Percentiles rank a stretch among this genome's conserved stretches.
Evolutionary conservation across 1,284 basidiomycete species (phyloP).

Genomic region (Austroboletus novae-zelandiae): DNA sequence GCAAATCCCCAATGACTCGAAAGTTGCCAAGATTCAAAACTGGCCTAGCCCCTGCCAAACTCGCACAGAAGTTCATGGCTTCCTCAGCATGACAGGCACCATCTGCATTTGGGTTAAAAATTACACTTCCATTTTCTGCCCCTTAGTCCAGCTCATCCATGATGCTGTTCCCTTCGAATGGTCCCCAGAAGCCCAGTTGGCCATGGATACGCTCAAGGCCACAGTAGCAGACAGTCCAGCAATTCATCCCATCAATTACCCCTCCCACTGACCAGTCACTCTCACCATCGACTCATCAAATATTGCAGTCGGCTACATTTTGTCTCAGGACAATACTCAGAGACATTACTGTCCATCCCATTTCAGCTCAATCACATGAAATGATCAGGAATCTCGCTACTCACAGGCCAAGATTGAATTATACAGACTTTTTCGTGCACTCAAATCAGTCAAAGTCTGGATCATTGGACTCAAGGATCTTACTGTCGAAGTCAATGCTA

Average conservation of each 20-base stretch:
- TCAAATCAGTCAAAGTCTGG: not conserved
- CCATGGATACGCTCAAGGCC: slow-evolving; percentile 30
- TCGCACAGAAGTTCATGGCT: slow-evolving; percentile 23
- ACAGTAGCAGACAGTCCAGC: slow-evolving; percentile 6
- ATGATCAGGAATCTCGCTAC: slow-evolving; percentile 35
- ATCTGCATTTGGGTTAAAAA: slow-evolving; percentile 26
- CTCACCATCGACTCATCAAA: slow-evolving; percentile 37
- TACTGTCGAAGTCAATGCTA: not conserved
- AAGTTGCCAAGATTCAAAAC: not conserved
- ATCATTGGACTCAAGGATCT: not conserved
- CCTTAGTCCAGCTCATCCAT: slow-evolving; percentile 2
- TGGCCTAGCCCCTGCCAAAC: slow-evolving; percentile 2
- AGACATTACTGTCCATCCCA: slow-evolving; percentile 17
- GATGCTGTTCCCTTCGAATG: not conserved
- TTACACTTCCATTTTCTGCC: slow-evolving; percentile 4
- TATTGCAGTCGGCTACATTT: slow-evolving; percentile 33
- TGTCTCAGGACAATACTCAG: slow-evolving; percentile 28
- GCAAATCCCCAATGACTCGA: not conserved
- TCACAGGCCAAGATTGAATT: slow-evolving; percentile 44
- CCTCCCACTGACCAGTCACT: slow-evolving; percentile 24
- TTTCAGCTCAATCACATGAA: slow-evolving; percentile 38
- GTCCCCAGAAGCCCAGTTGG: not conserved
- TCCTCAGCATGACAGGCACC: slow-evolving; percentile 27
- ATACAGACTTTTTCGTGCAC: slow-evolving; percentile 36
- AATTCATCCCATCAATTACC: slow-evolving; percentile 35